phyloP scores from a whole-genome alignment of 2,329 filamentous ascomycete species.

The Nannizziopsis arthrosporioides region DNA sequence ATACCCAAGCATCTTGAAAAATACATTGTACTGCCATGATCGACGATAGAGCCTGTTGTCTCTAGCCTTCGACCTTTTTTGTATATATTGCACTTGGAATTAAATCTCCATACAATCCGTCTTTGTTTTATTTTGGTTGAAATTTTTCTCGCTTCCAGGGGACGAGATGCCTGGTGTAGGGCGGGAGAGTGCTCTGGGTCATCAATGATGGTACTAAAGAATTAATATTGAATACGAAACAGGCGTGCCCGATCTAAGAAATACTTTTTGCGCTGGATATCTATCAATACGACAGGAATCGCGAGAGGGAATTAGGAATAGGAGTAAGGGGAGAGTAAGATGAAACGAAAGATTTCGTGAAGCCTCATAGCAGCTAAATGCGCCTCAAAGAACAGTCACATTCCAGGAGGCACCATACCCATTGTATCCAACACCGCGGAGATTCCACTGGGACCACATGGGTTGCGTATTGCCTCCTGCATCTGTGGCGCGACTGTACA shows the following conservation, averaged over 20 bases:
- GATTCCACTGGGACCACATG: conserved; percentile 43
- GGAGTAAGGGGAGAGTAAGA: background rate
- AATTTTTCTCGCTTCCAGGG: background rate
- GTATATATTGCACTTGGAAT: background rate
- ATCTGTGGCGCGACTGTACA: conserved; percentile 47
- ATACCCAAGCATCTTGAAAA: conserved; percentile 78
- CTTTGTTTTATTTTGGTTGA: background rate
- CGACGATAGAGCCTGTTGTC: background rate
- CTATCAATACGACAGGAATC: no score
- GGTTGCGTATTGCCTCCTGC: conserved; percentile 42
- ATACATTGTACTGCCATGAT: conserved; percentile 80
- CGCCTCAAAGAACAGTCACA: conserved; percentile 32
- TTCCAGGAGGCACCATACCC: conserved; percentile 45
- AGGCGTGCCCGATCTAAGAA: no score
- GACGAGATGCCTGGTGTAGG: background rate
- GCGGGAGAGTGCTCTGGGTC: no score
- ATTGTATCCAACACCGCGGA: conserved; percentile 50
- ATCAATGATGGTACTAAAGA: no score
- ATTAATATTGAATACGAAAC: no score
- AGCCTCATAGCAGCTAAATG: background rate
- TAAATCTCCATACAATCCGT: background rate
- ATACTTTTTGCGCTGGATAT: no score
- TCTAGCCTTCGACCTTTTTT: background rate
- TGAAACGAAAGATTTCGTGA: background rate
- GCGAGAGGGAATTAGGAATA: background rate